A percentile compares a stretch with the other conserved stretches of the same genome.
phyloP scores from a whole-genome alignment of 139 green algal genomes.

The Monoraphidium neglectum region DNA sequence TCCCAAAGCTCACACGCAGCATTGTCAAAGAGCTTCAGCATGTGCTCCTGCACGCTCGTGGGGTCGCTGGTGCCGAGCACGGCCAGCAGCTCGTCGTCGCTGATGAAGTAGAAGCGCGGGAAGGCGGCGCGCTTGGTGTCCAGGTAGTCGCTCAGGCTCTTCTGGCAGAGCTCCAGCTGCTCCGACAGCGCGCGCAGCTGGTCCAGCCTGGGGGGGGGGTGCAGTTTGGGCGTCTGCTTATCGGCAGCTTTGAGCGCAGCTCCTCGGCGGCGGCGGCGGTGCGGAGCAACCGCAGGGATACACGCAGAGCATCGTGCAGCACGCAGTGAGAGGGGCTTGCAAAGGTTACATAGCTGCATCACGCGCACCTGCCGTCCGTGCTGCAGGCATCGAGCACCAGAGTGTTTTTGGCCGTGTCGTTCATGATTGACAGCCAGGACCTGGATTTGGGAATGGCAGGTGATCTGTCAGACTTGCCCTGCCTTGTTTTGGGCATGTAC shows the following conservation, averaged over 20 bases:
- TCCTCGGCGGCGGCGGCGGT: too few species aligned
- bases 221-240: too few species aligned
- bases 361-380: constrained; percentile 19
- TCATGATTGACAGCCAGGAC: constrained; percentile 92
- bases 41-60: constrained; percentile 85
- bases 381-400: constrained; percentile 87
- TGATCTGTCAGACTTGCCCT: too few species aligned
- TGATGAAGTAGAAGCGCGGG: constrained; percentile 98
- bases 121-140: constrained; percentile 96
- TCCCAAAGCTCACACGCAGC: constrained; percentile 62
- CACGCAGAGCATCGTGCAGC: too few species aligned
- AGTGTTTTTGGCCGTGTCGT: constrained; percentile 71
- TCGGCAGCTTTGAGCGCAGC: too few species aligned
- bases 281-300: too few species aligned
- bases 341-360: too few species aligned
- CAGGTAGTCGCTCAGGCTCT: constrained; percentile 90
- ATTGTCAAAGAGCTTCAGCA: constrained; percentile 96
- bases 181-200: constrained; percentile 69
- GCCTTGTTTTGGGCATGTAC: too few species aligned
- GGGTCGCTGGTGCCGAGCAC: constrained; percentile 94
- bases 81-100: constrained; percentile 93
- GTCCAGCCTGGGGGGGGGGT: constrained; percentile 63
- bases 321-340: too few species aligned
- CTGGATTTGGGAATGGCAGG: too few species aligned
- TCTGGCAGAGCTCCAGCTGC: constrained; percentile 96